Percentiles rank a stretch among this genome's conserved stretches.
phyloP scores from a whole-genome alignment of 257 asterid species.

The Solanum acaule region DNA sequence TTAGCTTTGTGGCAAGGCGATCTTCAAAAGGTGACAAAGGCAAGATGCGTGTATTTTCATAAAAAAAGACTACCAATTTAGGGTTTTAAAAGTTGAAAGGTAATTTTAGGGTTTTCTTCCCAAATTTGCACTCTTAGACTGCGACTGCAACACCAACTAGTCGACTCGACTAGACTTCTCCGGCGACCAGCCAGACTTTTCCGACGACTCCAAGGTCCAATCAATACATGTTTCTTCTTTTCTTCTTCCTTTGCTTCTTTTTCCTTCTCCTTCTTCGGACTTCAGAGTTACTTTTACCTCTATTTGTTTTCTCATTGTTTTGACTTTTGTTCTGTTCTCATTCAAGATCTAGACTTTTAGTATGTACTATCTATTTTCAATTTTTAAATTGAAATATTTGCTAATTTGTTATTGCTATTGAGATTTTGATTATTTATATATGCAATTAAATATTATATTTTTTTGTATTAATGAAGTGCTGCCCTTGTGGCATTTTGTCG shows the following conservation, averaged over 20 bases:
- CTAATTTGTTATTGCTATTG: not conserved
- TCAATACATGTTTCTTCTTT: not conserved
- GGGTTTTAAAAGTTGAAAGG: not conserved
- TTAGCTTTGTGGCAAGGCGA: not conserved
- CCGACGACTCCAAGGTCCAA: not conserved
- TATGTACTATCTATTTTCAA: not conserved
- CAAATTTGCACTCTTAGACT: no score
- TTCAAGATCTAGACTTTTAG: not conserved
- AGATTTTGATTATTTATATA: not conserved
- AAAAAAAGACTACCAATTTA: not conserved
- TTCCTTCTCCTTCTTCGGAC: not conserved
- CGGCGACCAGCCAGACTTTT: not conserved
- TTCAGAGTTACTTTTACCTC: not conserved
- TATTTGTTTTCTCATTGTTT: not conserved
- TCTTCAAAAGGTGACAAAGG: not conserved
- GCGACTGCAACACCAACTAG: no score
- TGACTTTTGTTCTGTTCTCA: not conserved
- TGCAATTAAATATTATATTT: not conserved
- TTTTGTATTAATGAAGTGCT: not conserved
- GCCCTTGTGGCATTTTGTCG: not conserved
- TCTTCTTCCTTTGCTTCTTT: not conserved
- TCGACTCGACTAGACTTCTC: not conserved
- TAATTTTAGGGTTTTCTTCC: not conserved
- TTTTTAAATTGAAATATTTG: not conserved
- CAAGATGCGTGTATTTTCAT: not conserved